phyloP scores from a whole-genome alignment of 2,329 filamentous ascomycete genomes.

The Shiraia sp. region DNA sequence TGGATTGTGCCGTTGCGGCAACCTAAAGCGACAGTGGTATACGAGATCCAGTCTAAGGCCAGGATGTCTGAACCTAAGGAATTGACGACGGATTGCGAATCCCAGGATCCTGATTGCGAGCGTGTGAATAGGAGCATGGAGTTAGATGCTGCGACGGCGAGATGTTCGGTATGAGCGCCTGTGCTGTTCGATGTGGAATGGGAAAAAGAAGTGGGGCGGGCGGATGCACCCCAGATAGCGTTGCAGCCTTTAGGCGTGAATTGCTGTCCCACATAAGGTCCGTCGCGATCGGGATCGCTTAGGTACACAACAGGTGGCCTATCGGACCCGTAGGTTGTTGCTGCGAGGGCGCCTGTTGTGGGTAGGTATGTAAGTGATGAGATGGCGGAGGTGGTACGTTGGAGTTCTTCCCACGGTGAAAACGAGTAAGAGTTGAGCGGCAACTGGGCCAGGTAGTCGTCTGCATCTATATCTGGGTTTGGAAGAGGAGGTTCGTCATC shows the following conservation, averaged over 20 bases:
- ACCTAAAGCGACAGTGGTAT: constrained; percentile 36
- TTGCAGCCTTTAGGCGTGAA: constrained; percentile 29
- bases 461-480: constrained; percentile 4
- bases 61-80: constrained; percentile 32
- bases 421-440: constrained; percentile 19
- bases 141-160: constrained; percentile 37
- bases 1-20: constrained; percentile 38
- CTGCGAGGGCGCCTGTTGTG: constrained; percentile 30
- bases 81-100: constrained; percentile 9
- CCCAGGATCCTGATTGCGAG: constrained; percentile 24
- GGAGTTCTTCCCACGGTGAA: constrained; percentile 25
- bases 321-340: constrained; percentile 35
- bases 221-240: constrained; percentile 33
- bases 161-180: constrained; percentile 26
- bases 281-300: constrained; percentile 28
- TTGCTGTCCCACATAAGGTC: constrained; percentile 30
- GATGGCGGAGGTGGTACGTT: constrained; percentile 29
- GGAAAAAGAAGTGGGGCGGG: constrained; percentile 23
- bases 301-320: constrained; percentile 32
- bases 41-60: constrained; percentile 39
- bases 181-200: constrained; percentile 12
- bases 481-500: constrained; percentile 4
- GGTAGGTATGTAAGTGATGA: constrained; percentile 38
- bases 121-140: constrained; percentile 31
- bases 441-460: background rate